Base-by-base conservation (phyloP, 2,329 filamentous ascomycete genomes). In the Westerdykella aurantiaca region DNA sequence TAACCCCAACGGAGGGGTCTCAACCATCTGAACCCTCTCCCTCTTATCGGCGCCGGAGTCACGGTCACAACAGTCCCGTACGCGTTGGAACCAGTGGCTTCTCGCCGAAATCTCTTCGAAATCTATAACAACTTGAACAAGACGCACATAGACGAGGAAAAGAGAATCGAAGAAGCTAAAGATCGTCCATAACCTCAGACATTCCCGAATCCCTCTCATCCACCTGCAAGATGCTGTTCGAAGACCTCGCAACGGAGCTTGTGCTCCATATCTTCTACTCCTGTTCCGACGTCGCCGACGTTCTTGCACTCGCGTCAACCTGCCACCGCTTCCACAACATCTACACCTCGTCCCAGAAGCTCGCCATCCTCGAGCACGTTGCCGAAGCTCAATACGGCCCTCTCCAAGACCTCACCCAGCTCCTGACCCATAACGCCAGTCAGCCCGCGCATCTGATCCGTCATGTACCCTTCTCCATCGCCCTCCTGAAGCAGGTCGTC, bases 401-500 rank as follows among this genome's bases (percentile, higher is more conserved):
- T 2, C 60, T 82, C 12, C 55, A 77, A 44, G 79, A 82, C 57
- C 73, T 79, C 46, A 70, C 78, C 44, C 79, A 81, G 55, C 65
- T 83, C 14, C 66, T 81, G 31, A 82, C 79, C 14, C 75, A 81
- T 57, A 82, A 83, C 51, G 66, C 72, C 34, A 79, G 73, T 46
- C 79, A 83, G 55, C 72, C 76, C 4, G 76, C 76, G 2, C 79
- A 82, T 55, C 50, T 76, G 29, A 63, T 69, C 37, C 77, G 79
- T 39, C 57, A 64, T 14, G 75, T 75, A 0, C 74, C 76, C 1
- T 68, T 81, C 42, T 80, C 77, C 1, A 64, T 76, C 41, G 70
- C 77, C 2, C 64, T 83, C 5, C 66, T 83, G 31, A 69, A 72
- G 47, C 78, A 82, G 50, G 68, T 81, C 35, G 64, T 80, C 18